Conservation (phyloP, 441 rosid species). For the Geranium incanum region DNA sequence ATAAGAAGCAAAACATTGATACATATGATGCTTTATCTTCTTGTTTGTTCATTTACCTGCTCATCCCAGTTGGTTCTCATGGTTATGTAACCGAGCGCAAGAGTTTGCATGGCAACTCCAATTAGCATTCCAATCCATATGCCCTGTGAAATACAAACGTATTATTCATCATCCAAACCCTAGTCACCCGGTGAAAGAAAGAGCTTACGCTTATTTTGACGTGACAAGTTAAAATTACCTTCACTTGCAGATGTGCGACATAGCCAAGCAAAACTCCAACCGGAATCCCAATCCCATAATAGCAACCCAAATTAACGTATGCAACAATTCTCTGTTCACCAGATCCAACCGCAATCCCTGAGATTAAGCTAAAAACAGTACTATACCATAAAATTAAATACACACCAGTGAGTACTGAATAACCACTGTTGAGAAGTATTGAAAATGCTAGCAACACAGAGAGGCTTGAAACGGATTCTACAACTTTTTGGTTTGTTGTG, state of each 20-base stretch:
- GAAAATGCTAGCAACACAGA: conserved; percentile 45
- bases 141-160: background rate
- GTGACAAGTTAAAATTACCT: conserved; percentile 10
- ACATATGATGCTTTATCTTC: too few relatives aligned
- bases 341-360: conserved; percentile 43
- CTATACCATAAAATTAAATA: background rate
- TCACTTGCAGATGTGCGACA: conserved; percentile 22
- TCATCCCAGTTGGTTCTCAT: conserved; percentile 20
- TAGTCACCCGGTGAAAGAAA: too few relatives aligned
- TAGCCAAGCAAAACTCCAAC: conserved; percentile 33
- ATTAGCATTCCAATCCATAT: conserved; percentile 20
- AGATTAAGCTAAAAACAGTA: background rate
- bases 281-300: conserved; percentile 39
- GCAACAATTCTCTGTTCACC: conserved; percentile 37
- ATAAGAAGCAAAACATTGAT: too few relatives aligned
- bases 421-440: conserved; percentile 46
- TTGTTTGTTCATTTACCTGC: conserved; percentile 16
- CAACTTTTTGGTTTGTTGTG: conserved; percentile 36
- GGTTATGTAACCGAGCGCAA: conserved; percentile 13
- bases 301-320: conserved; percentile 32
- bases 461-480: background rate
- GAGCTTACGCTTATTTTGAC: too few relatives aligned
- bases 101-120: background rate
- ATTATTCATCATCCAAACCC: too few relatives aligned
- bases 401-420: conserved; percentile 51